Percentiles rank a stretch among this genome's conserved stretches.
phyloP scores from a whole-genome alignment of 768 basidiomycete species.

The Pulveroboletus sp. region DNA sequence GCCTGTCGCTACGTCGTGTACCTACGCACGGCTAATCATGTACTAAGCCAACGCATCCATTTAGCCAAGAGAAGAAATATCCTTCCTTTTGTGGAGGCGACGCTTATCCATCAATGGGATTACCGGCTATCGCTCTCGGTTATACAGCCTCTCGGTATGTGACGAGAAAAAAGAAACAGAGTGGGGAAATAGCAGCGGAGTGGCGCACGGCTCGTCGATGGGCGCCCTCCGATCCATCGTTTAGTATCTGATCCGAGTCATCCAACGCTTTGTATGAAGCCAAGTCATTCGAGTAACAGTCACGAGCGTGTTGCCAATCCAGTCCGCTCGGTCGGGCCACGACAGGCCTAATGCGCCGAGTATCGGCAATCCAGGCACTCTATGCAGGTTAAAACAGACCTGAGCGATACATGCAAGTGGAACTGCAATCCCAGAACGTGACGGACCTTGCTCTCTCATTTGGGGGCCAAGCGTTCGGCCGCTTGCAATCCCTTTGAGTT shows the following conservation, averaged over 20 bases:
- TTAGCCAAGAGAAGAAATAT: background rate
- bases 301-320: too few relatives aligned
- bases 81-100: conserved; percentile 11
- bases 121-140: background rate
- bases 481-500: too few relatives aligned
- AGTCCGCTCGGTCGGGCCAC: too few relatives aligned
- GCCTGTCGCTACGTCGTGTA: too few relatives aligned
- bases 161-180: conserved; percentile 6
- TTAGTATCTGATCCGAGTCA: too few relatives aligned
- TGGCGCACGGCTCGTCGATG: too few relatives aligned
- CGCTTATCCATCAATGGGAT: conserved; percentile 12
- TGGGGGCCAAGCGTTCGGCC: too few relatives aligned
- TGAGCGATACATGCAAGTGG: too few relatives aligned
- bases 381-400: background rate
- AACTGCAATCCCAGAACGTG: background rate
- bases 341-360: too few relatives aligned
- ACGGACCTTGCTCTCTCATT: background rate
- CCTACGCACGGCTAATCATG: too few relatives aligned
- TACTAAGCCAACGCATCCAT: background rate
- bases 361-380: background rate
- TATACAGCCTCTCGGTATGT: background rate
- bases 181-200: too few relatives aligned
- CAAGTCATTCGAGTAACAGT: background rate
- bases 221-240: too few relatives aligned
- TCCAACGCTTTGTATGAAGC: background rate